These are phyloP conservation scores for Phlebopus sp. DNA, from an alignment of 1,284 basidiomycete genomes.

Conservation along the genomic window DNA sequence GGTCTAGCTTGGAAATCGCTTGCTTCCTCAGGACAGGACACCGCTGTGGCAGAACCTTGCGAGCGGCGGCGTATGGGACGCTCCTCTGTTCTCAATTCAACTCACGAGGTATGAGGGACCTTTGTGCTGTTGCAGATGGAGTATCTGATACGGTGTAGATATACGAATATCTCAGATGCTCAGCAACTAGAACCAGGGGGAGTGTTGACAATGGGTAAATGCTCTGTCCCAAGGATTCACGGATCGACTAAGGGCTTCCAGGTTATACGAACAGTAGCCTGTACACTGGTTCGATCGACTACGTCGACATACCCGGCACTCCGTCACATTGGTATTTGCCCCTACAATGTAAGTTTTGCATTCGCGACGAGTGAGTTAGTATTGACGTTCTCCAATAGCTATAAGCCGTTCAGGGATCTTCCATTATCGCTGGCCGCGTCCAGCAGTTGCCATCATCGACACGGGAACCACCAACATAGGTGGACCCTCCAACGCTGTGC, in stretches of 20 bases:
- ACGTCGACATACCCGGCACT: slow-evolving; percentile 26
- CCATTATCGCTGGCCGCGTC: slow-evolving; percentile 20
- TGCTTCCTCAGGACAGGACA: slow-evolving; percentile 27
- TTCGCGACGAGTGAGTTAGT: neutral
- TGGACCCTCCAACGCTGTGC: slow-evolving; percentile 30
- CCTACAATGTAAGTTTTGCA: slow-evolving; percentile 22
- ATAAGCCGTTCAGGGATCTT: slow-evolving; percentile 31
- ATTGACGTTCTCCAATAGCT: slow-evolving; percentile 11
- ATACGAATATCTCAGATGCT: slow-evolving; percentile 23
- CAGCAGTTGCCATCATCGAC: slow-evolving; percentile 38
- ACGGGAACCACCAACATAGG: slow-evolving; percentile 44
- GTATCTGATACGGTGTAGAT: slow-evolving; percentile 15
- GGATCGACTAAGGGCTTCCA: slow-evolving; percentile 15
- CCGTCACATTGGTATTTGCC: slow-evolving; percentile 30
- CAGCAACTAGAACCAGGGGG: slow-evolving; percentile 29
- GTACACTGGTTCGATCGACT: slow-evolving; percentile 40
- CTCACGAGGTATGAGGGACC: slow-evolving; percentile 30
- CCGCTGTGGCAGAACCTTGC: slow-evolving; percentile 48
- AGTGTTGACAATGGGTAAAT: slow-evolving; percentile 26
- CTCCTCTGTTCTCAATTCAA: slow-evolving; percentile 37
- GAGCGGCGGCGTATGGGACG: slow-evolving; percentile 33
- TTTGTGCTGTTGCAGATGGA: neutral
- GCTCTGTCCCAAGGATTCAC: neutral
- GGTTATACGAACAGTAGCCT: slow-evolving; percentile 41
- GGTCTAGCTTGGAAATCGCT: slow-evolving; percentile 28